Conservation (phyloP, 768 basidiomycete species). For the Neoboletus magnificus region DNA sequence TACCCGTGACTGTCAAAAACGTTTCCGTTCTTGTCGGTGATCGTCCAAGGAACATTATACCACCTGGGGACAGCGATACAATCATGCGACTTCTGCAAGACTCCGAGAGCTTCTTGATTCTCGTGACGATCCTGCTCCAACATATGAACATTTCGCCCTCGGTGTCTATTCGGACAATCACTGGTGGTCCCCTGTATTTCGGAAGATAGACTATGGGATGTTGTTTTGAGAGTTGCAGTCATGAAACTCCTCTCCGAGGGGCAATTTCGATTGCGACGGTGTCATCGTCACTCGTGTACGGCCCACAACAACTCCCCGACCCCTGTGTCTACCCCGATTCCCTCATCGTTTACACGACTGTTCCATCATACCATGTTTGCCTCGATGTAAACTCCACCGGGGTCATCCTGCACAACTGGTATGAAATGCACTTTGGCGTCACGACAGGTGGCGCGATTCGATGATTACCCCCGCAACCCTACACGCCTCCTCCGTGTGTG, state of each 20-base stretch:
- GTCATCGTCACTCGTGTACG: not conserved
- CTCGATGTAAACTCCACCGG: not conserved
- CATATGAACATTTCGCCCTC: not conserved
- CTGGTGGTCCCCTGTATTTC: not conserved
- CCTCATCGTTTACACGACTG: conserved; percentile 3
- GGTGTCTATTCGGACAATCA: not conserved
- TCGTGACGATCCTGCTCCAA: not conserved
- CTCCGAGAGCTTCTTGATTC: not conserved
- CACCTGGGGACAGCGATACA: not conserved
- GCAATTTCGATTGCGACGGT: not conserved
- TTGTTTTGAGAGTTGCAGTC: not conserved
- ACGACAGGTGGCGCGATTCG: not conserved
- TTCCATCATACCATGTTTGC: not conserved
- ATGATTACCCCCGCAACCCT: conserved; percentile 5
- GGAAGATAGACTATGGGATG: not conserved
- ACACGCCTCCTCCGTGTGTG: conserved; percentile 15
- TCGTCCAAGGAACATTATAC: not conserved
- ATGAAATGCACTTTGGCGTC: not conserved
- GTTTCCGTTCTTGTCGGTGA: not conserved
- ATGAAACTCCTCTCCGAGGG: not conserved
- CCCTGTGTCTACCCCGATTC: not conserved
- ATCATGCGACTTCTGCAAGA: not conserved
- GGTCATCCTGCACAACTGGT: not conserved
- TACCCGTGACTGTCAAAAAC: not conserved
- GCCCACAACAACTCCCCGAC: not conserved